Evolutionary conservation across 2,329 filamentous ascomycete species (phyloP), one percentile per base, ranked within the genome.

Genomic region (Cordyceps fumosorosea): DNA sequence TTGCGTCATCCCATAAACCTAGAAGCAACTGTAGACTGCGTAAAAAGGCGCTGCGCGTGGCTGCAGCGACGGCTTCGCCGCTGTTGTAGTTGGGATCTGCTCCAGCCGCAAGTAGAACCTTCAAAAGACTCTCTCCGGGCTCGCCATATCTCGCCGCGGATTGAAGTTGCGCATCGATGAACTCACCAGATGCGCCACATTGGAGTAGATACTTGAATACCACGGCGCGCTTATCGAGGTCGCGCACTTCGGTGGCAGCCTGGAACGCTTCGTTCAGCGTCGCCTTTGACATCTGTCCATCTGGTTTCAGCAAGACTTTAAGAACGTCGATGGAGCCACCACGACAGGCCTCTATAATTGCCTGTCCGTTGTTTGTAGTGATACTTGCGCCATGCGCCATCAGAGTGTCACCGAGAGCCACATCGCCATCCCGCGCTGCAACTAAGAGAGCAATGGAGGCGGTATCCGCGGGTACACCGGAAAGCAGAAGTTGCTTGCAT

Each of bases 1-100:
- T 73, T 2, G 73, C 74, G 16, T 76, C 69, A 12, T 75, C 74
- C 63, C 73, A 74, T 16, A 84, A 69, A 0, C 81, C 81, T 7
- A 86, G 71, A 56, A 86, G 75, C 58, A 84, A 69, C 67, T 81
- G 77, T 10, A 86, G 71, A 34, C 75, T 83, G 0, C 73, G 74
- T 45, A 83, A 70, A 63, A 79, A 81, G 0, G 80, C 81, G 63
- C 79, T 81, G 42, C 79, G 75, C 1, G 81, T 79, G 1, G 83
- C 81, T 12, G 81, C 79, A 65, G 83, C 80, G 4, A 86, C 76
- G 5, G 81, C 79, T 59, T 85, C 81, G 1, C 83, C 83, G 11
- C 78, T 75, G 22, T 80, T 80, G 67, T 80, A 80, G 66, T 86
- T 81, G 0, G 82, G 78, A 59, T 81, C 80, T 3, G 84, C 84